phyloP scores from a whole-genome alignment of 768 basidiomycete genomes.

The Hericium rajendrae region DNA sequence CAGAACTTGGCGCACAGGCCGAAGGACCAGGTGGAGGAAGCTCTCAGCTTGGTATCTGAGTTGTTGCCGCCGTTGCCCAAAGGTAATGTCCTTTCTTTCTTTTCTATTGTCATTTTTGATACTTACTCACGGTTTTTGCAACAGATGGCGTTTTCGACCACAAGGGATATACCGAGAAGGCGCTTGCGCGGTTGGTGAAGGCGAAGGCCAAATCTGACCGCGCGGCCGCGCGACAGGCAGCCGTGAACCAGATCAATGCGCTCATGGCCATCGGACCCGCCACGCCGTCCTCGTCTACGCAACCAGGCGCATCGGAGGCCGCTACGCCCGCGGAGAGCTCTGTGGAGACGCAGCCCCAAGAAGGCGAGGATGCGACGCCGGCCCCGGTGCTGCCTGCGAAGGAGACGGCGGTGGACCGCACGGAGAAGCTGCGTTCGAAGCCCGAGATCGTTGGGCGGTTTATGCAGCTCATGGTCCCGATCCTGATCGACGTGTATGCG shows the following conservation, averaged over 20 bases:
- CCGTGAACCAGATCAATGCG: constrained; percentile 5
- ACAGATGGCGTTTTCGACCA: constrained; percentile 93
- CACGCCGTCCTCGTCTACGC: constrained; percentile 16
- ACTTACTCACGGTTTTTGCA: background rate
- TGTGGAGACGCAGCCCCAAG: background rate
- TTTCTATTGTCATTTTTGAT: background rate
- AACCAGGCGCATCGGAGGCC: constrained; percentile 25
- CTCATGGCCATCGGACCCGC: constrained; percentile 2
- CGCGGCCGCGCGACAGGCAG: constrained; percentile 53
- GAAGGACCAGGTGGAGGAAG: constrained; percentile 96
- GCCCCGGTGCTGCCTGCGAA: constrained; percentile 8
- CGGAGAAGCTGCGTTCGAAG: constrained; percentile 66
- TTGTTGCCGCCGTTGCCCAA: constrained; percentile 88
- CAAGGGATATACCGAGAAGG: constrained; percentile 82
- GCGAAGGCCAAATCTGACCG: constrained; percentile 78
- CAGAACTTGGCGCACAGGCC: constrained; percentile 94
- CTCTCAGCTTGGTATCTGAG: constrained; percentile 80
- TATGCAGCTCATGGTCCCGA: constrained; percentile 84
- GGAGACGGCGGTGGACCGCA: constrained; percentile 43
- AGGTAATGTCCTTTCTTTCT: constrained; percentile 37
- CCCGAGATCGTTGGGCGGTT: constrained; percentile 74
- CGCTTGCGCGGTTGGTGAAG: constrained; percentile 64
- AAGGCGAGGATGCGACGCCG: constrained; percentile 6
- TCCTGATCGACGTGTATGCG: constrained; percentile 97
- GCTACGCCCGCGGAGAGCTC: constrained; percentile 21